Evolutionary conservation across 805 yeast species (phyloP), one percentile per base, ranked within the genome.

Genomic region (Blastobotrys robertii): DNA sequence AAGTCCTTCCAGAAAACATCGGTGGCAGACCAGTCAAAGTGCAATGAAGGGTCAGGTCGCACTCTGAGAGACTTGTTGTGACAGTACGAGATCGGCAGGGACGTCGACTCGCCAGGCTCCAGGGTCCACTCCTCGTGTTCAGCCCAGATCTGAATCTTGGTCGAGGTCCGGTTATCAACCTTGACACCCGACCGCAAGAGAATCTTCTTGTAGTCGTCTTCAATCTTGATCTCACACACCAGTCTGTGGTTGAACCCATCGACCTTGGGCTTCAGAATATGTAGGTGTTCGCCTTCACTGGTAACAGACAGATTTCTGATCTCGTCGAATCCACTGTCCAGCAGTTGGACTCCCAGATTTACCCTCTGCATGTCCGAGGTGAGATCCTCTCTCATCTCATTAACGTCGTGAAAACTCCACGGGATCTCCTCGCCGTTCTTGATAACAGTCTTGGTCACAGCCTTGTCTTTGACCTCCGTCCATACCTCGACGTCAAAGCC

Each of bases 321-420:
- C 1, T 70, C 67, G 4, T 72, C 72, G 56, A 80, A 88, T 0
- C 65, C 65, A 0, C 84, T 70, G 33, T 68, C 78, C 2, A 73
- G 36, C 16, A 88, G 47, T 10, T 54, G 51, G 12, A 88, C 68
- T 0, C 83, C 86, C 28, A 90, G 62, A 3, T 70, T 65, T 37
- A 77, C 79, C n/a, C 68, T 69, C 13, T 72, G 74, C 34, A 72
- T 76, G 43, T 81, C 81, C 3, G 81, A 74, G 47, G 76, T 79
- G 44, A 88, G 65, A 43, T 78, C 77, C 55, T 90, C 95, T 60
- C 98, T 79, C 16, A 87, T 74, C 28, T 72, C 71, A 48, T 84
- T 71, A 97, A 97, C 92, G 57, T 90, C 96, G 54, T 88, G 95
- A 66, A 94, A 94, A 34, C 87, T 79, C 97, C 97, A 92, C 1